Percentiles rank a stretch among this genome's conserved stretches.
phyloP scores from a whole-genome alignment of 257 asterid genomes.

The Primulina tabacum region DNA sequence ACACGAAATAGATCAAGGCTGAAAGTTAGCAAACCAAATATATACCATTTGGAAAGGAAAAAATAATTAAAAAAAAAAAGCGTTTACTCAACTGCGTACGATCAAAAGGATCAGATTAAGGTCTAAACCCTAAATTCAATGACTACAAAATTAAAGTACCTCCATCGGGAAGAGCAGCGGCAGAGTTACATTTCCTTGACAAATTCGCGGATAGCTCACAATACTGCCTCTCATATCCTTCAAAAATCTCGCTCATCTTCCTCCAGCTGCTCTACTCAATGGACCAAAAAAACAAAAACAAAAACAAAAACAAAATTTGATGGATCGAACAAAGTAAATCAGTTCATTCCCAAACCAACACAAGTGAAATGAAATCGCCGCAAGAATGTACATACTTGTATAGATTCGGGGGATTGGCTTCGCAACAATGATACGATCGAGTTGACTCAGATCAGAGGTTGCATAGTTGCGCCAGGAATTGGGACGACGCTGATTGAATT shows the following conservation, averaged over 20 bases:
- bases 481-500: not conserved
- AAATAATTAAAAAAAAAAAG: not conserved
- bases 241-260: slow-evolving; percentile 80
- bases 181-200: slow-evolving; percentile 68
- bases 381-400: slow-evolving; percentile 12
- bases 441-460: slow-evolving; percentile 35
- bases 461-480: not conserved
- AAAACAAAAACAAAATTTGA: not conserved
- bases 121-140: not conserved
- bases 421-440: slow-evolving; percentile 20
- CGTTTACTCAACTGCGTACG: slow-evolving; percentile 7
- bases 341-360: slow-evolving; percentile 1
- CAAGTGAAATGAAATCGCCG: slow-evolving; percentile 10
- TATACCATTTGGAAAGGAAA: not conserved
- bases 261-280: slow-evolving; percentile 26
- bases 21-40: slow-evolving; percentile 3
- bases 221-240: slow-evolving; percentile 90
- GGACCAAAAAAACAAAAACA: slow-evolving; percentile 8
- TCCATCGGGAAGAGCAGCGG: slow-evolving; percentile 64
- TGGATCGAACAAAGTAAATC: not conserved
- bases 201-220: slow-evolving; percentile 92
- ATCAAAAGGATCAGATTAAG: slow-evolving; percentile 23
- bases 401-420: slow-evolving; percentile 4
- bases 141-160: slow-evolving; percentile 36
- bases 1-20: slow-evolving; percentile 4